Evolutionary conservation across 345 rosid genomes (phyloP), one percentile per base, ranked within the genome.

Genomic region (Gossypium stocksii): DNA sequence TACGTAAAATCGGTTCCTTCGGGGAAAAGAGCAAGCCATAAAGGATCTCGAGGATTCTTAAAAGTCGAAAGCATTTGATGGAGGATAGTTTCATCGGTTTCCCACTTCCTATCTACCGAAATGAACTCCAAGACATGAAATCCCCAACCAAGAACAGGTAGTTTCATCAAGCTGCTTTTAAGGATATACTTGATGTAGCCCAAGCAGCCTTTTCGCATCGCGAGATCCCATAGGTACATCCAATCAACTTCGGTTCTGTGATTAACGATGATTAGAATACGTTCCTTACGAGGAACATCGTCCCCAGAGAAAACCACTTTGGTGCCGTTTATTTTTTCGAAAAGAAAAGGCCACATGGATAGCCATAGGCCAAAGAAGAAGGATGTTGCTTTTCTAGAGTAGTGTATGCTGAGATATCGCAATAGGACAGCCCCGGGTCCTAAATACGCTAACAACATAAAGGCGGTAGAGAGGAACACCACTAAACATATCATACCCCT

Each of bases 201-300:
- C 43, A 92, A 86, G 77, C 90, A 83, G 2, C 90, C 91, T 74
- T 90, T 92, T 41, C 96, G 79, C 87, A 90, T 72, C 7, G 96
- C 97, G 44, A 92, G 87, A 74, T 90, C 78, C 97, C 97, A 92
- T 74, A 92, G 38, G 82, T 90, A 92, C 97, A 92, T 92, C 96
- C 97, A 92, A 84, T 90, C 96, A 9, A 90, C 93, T 80, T 90
- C 97, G n/a, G 97, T 92, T 86, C 93, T 88, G 81, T 92, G 93
- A 77, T 92, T 92, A 25, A 93, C 82, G 70, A 92, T 82, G 10
- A 92, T 83, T 82, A 92, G 53, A 51, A 87, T 89, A 51, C 90
- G 89, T 79, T 87, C 91, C 73, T 81, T 80, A 9, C 49, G 73
- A 0, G 91, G 94, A 29, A 87, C 79, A 56, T 15, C 43, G 74